Percentiles rank a stretch among this genome's conserved stretches.
These are phyloP conservation scores for Xylaria sp. DNA, from an alignment of 2,329 filamentous ascomycete species.

Conservation along the genomic window DNA sequence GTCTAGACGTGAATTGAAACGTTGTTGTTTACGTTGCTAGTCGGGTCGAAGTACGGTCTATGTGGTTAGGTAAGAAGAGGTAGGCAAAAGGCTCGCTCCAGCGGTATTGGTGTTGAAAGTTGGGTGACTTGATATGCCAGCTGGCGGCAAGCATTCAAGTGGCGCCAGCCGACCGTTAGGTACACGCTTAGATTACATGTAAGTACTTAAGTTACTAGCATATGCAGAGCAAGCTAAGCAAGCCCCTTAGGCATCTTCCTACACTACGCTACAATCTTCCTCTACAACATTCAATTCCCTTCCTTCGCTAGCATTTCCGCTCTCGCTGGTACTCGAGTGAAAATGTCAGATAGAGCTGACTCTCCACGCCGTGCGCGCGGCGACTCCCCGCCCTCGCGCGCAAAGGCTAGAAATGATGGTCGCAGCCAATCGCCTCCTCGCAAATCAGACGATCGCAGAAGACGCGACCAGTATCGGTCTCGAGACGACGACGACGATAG, in stretches of 20 bases:
- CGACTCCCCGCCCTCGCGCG: slow-evolving; percentile 43
- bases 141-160: too few species aligned
- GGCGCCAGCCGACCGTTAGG: neutral
- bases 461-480: slow-evolving; percentile 41
- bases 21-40: too few species aligned
- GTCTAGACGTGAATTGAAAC: too few species aligned
- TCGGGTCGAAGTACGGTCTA: too few species aligned
- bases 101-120: too few species aligned
- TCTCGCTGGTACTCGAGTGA: neutral
- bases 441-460: slow-evolving; percentile 37
- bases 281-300: slow-evolving; percentile 10
- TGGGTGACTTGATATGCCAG: too few species aligned
- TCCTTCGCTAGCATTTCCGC: neutral
- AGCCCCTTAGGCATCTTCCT: too few species aligned
- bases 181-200: neutral
- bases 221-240: neutral
- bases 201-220: neutral
- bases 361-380: slow-evolving; percentile 39
- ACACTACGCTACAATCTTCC: neutral
- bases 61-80: too few species aligned
- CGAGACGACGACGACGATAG: slow-evolving; percentile 38
- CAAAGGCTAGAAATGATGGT: slow-evolving; percentile 40
- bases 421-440: slow-evolving; percentile 48
- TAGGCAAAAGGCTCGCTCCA: too few species aligned
- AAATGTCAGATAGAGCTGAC: slow-evolving; percentile 43